Conservation (phyloP, 768 basidiomycete genomes). For the Coprinellus micaceus region DNA sequence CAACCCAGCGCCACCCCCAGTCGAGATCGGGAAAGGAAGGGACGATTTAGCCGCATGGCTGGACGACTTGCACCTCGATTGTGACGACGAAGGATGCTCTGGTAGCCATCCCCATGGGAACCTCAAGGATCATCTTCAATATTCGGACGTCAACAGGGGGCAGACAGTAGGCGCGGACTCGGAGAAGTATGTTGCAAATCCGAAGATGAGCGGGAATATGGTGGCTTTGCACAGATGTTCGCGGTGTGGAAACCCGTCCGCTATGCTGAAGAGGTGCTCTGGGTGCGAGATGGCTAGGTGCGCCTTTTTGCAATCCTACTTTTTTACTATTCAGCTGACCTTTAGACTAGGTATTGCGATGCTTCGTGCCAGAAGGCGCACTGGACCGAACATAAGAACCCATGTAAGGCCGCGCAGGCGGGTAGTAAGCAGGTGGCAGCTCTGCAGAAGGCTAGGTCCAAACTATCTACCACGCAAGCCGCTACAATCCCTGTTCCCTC, state of each 20-base stretch:
- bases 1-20: constrained; percentile 26
- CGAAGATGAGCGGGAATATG: constrained; percentile 44
- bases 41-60: constrained; percentile 61
- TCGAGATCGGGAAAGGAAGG: constrained; percentile 31
- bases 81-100: constrained; percentile 20
- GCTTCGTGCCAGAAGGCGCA: constrained; percentile 6
- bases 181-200: constrained; percentile 27
- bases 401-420: constrained; percentile 1
- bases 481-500: too few species aligned
- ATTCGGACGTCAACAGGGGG: not conserved
- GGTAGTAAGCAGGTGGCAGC: too few species aligned
- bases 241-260: constrained; percentile 58
- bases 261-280: constrained; percentile 8
- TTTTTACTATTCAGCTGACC: not conserved
- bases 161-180: constrained; percentile 17
- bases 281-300: constrained; percentile 8
- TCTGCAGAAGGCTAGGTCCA: too few species aligned
- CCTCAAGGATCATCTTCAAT: too few species aligned
- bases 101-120: constrained; percentile 1
- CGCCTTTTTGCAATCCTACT: not conserved
- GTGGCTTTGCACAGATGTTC: constrained; percentile 59
- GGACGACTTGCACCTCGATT: constrained; percentile 42
- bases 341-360: constrained; percentile 7
- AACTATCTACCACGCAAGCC: too few species aligned
- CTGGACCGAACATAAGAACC: constrained; percentile 5